Base-by-base conservation (phyloP, 495 filamentous ascomycete species). In the Neurospora sp. region DNA sequence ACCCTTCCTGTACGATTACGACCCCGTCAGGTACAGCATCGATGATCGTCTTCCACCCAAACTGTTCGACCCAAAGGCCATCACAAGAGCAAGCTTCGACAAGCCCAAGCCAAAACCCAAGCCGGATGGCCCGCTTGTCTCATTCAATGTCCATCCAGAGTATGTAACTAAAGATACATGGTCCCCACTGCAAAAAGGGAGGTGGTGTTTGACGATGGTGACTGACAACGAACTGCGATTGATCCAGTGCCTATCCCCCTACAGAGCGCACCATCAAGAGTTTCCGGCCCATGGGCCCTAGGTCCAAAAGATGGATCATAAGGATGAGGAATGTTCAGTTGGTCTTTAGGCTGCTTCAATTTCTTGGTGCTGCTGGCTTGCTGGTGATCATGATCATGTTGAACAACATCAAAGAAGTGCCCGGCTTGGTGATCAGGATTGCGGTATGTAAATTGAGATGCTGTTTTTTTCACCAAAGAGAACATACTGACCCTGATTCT, bases 101-200 rank as follows among this genome's bases (percentile, higher is more conserved):
- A 84, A 82, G 18, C 85, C 86, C 73, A 88, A 86, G 71, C 83
- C 85, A 14, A 91, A 91, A 83, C 85, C 86, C n/a, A 91, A 91
- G 85, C 85, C 82, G 39, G 86, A 91, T 38, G 93, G 92, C 0
- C 93, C 93, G 27, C 80, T 95, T 78, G 84, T 97, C 71, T 85
- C 90, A 73, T 87, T 96, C 83, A 93, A 93, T 79, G 84, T 88
- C 69, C 93, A 96, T 83, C 92, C 93, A 12, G 93, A 96, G 91
- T 94, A 89, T 75, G 89, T 81, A 22, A 45, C 8, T 35, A 78
- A 20, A 74, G 1, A 65, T 37, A 65, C 53, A 35, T 35, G 53
- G 14, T 8, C 27, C 53, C 27, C 31, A 65, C 27, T 31, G 53
- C 53, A 65, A n/a, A n/a, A n/a, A 35, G 53, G 27, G 53, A 18